Evolutionary conservation across 495 filamentous ascomycete genomes (phyloP).

Genomic region (Daldinia vernicosa): DNA sequence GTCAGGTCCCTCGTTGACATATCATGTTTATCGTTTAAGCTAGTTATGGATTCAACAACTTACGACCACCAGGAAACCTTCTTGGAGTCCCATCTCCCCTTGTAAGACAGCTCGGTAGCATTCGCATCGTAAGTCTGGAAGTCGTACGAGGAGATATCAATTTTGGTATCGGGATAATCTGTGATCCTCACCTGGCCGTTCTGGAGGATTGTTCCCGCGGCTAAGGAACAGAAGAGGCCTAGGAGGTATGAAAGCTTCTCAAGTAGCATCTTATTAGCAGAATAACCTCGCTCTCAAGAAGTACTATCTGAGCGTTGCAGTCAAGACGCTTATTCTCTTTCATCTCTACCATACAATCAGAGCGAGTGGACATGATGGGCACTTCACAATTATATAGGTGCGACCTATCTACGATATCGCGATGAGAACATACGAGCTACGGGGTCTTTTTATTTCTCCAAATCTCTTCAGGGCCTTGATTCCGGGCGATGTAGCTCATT

Average conservation of each 20-base stretch:
- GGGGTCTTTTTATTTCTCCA: neutral
- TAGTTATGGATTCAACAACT: conserved; percentile 34
- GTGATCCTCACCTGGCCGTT: conserved; percentile 66
- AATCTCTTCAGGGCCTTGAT: conserved; percentile 4
- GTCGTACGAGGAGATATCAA: conserved; percentile 49
- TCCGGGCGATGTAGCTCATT: conserved; percentile 5
- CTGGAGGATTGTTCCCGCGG: conserved; percentile 63
- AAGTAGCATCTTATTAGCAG: conserved; percentile 20
- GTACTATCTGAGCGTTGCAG: too few relatives aligned
- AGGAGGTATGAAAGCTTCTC: conserved; percentile 26
- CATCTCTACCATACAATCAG: neutral
- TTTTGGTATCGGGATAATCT: conserved; percentile 58
- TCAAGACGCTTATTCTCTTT: too few relatives aligned
- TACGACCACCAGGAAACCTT: conserved; percentile 72
- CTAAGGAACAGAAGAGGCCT: conserved; percentile 45
- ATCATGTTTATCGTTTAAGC: neutral
- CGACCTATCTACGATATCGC: neutral
- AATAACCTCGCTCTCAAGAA: neutral
- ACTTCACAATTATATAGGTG: neutral
- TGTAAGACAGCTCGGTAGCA: conserved; percentile 70
- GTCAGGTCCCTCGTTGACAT: conserved; percentile 9
- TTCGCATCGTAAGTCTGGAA: conserved; percentile 63
- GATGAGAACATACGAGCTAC: neutral
- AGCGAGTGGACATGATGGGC: neutral
- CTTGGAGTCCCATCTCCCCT: conserved; percentile 74